These are phyloP conservation scores for Casaregolazyma lundiana DNA, from an alignment of 1,139 yeast genomes.

Conservation along the genomic window DNA sequence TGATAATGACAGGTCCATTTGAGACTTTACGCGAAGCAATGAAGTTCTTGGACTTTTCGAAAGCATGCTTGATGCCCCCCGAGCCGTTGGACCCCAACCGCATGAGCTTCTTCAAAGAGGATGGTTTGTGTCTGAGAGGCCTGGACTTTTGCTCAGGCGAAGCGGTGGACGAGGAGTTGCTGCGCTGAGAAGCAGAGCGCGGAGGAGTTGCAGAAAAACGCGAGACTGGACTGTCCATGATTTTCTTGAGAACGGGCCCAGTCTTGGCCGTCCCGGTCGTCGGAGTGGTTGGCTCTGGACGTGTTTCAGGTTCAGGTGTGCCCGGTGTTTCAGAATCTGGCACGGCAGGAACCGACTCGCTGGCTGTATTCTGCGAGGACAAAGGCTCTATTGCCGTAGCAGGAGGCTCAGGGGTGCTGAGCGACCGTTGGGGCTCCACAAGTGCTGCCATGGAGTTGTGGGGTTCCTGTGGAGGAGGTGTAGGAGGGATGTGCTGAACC, in stretches of 20 bases:
- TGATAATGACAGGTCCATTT: neutral
- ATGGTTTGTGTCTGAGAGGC: neutral
- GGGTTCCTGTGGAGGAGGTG: too few relatives aligned
- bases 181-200: neutral
- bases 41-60: constrained; percentile 6
- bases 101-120: neutral
- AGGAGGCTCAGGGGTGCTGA: too few relatives aligned
- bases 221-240: neutral
- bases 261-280: constrained; percentile 15
- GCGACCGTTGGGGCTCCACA: too few relatives aligned
- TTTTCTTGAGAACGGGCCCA: constrained; percentile 13
- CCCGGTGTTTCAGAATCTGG: neutral
- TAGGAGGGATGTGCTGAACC: too few relatives aligned
- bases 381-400: too few relatives aligned
- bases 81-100: constrained; percentile 2
- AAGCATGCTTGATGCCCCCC: constrained; percentile 2
- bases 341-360: too few relatives aligned
- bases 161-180: neutral
- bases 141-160: neutral
- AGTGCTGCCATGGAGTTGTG: too few relatives aligned
- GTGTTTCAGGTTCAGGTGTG: neutral
- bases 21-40: constrained; percentile 2
- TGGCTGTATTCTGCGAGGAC: too few relatives aligned
- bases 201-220: neutral
- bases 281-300: neutral